phyloP scores from a whole-genome alignment of 2,329 filamentous ascomycete genomes.

The Didymella lethalis region DNA sequence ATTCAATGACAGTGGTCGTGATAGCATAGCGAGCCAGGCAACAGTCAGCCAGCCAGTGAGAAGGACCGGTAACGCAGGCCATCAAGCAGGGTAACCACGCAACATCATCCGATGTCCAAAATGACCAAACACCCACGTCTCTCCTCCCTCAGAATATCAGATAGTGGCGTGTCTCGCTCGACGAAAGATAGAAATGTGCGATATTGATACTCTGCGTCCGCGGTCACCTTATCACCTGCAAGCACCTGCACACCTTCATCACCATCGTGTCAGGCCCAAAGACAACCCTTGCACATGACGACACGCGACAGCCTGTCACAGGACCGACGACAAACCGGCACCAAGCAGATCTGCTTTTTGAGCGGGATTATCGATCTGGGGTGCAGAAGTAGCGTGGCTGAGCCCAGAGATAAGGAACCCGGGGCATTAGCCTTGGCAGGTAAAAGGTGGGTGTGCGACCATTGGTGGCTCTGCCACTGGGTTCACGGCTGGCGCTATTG shows the following conservation, averaged over 20 bases:
- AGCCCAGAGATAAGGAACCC: conserved; percentile 1
- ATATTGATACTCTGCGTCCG: neutral
- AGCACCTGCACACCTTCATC: neutral
- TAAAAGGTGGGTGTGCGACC: neutral
- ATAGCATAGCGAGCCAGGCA: neutral
- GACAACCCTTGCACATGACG: neutral
- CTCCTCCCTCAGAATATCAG: neutral
- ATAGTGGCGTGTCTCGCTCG: neutral
- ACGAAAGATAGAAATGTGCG: neutral
- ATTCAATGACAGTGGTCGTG: neutral
- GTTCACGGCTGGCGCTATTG: neutral
- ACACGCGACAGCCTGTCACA: neutral
- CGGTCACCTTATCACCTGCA: neutral
- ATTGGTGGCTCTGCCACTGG: neutral
- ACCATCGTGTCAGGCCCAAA: neutral
- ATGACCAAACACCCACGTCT: neutral
- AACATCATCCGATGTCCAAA: neutral
- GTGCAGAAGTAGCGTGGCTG: conserved; percentile 3
- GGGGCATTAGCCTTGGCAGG: conserved; percentile 1
- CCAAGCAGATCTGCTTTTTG: neutral
- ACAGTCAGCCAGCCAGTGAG: neutral
- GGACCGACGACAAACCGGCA: neutral
- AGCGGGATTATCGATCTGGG: conserved; percentile 1
- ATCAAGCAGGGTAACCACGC: neutral
- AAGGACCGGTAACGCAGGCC: neutral